Evolutionary conservation across 73 alveolate genomes (phyloP).

Genomic region (Paramecium tetraurelia): DNA sequence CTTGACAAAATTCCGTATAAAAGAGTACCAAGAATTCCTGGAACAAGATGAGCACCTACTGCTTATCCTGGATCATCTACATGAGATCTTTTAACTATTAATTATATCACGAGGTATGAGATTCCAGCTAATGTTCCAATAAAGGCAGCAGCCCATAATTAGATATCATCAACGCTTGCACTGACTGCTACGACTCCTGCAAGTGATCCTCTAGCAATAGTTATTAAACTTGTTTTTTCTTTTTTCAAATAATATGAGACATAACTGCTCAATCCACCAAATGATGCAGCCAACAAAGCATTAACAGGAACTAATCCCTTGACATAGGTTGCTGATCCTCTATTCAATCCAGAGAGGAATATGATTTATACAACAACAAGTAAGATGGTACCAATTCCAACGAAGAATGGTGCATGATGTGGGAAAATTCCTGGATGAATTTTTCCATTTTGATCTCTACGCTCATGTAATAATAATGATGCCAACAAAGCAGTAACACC

Average conservation of each 20-base stretch:
- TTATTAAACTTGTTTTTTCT: background rate
- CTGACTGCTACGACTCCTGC: constrained; percentile 53
- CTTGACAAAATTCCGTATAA: background rate
- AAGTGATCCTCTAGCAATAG: constrained; percentile 5
- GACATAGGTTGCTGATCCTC: background rate
- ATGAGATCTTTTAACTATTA: background rate
- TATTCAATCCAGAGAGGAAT: background rate
- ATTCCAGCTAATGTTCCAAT: constrained; percentile 25
- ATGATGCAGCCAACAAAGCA: constrained; percentile 15
- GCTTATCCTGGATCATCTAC: constrained; percentile 55
- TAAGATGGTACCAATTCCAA: constrained; percentile 3
- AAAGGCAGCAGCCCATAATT: constrained; percentile 25
- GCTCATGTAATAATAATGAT: constrained; percentile 33
- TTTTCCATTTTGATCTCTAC: constrained; percentile 27
- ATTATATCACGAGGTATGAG: background rate
- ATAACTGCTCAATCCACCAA: constrained; percentile 5
- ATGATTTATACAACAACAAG: background rate
- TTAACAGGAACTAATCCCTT: background rate
- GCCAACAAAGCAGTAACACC: constrained; percentile 69
- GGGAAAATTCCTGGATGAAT: constrained; percentile 32
- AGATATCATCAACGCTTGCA: background rate
- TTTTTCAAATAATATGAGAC: constrained; percentile 9
- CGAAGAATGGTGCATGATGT: background rate
- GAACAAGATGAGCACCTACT: constrained; percentile 6
- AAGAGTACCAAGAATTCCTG: background rate